These are phyloP conservation scores for Plasmodium chabaudi DNA, from an alignment of 169 alveolate genomes.

Conservation along the genomic window DNA sequence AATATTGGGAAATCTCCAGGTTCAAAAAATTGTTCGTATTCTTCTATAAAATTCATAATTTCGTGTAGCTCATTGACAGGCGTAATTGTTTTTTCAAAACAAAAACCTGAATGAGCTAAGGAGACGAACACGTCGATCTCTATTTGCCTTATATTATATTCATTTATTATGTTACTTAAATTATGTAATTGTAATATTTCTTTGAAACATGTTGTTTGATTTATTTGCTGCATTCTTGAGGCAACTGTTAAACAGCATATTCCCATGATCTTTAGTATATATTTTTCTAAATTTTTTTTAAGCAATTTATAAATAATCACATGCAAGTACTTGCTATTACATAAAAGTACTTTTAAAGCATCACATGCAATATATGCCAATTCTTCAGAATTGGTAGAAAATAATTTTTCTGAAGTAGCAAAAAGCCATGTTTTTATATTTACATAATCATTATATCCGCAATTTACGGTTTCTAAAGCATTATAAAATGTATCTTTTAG, in stretches of 20 bases:
- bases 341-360: slow-evolving; percentile 63
- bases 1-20: slow-evolving; percentile 35
- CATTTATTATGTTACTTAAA: slow-evolving; percentile 46
- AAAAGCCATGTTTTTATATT: slow-evolving; percentile 74
- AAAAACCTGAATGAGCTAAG: slow-evolving; percentile 71
- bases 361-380: slow-evolving; percentile 74
- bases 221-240: slow-evolving; percentile 76
- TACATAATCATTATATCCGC: slow-evolving; percentile 74
- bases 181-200: slow-evolving; percentile 50
- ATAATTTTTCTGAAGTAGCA: slow-evolving; percentile 64
- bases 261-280: slow-evolving; percentile 67
- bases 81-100: slow-evolving; percentile 71
- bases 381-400: slow-evolving; percentile 51
- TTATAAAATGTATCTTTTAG: slow-evolving; percentile 65
- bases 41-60: slow-evolving; percentile 49
- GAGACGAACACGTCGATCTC: slow-evolving; percentile 73
- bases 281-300: slow-evolving; percentile 57
- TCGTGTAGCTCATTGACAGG: slow-evolving; percentile 68
- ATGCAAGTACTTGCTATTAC: slow-evolving; percentile 58
- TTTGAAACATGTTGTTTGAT: slow-evolving; percentile 67
- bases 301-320: slow-evolving; percentile 60
- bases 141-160: slow-evolving; percentile 67
- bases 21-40: slow-evolving; percentile 37
- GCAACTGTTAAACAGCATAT: slow-evolving; percentile 76
- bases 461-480: slow-evolving; percentile 64